phyloP scores from a whole-genome alignment of 1,284 basidiomycete genomes.

The Cryptococcus maquisensis region DNA sequence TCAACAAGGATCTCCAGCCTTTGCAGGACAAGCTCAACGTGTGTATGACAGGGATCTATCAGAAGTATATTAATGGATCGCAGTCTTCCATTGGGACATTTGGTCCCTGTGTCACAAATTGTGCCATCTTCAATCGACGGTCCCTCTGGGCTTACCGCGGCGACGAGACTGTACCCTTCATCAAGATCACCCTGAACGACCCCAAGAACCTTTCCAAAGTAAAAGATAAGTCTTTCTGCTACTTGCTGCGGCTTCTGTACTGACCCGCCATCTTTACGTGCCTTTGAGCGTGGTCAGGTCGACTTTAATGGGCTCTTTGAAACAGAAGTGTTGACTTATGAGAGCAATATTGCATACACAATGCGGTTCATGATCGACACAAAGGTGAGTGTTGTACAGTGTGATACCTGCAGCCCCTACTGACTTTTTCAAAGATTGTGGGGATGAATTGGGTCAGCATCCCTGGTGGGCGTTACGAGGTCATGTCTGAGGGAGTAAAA shows the following conservation, averaged over 20 bases:
- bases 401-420: not conserved
- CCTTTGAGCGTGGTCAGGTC: constrained; percentile 81
- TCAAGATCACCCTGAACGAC: constrained; percentile 72
- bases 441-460: constrained; percentile 98
- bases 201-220: constrained; percentile 75
- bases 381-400: constrained; percentile 55
- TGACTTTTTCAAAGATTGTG: constrained; percentile 62
- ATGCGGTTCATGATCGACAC: constrained; percentile 96
- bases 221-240: constrained; percentile 67
- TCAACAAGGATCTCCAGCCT: constrained; percentile 60
- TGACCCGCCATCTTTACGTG: constrained; percentile 54
- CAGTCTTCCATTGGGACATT: constrained; percentile 27
- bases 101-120: constrained; percentile 53
- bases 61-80: constrained; percentile 12
- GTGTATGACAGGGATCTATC: constrained; percentile 33
- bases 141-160: constrained; percentile 83
- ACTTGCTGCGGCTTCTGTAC: not conserved
- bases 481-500: constrained; percentile 58
- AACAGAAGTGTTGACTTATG: constrained; percentile 63
- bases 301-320: constrained; percentile 67
- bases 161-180: constrained; percentile 70
- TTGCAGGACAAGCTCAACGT: constrained; percentile 76
- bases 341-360: constrained; percentile 85
- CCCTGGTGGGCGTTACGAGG: constrained; percentile 69
- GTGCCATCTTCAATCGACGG: constrained; percentile 64